These are phyloP conservation scores for Ballota nigra DNA, from an alignment of 257 asterid species.

Conservation along the genomic window DNA sequence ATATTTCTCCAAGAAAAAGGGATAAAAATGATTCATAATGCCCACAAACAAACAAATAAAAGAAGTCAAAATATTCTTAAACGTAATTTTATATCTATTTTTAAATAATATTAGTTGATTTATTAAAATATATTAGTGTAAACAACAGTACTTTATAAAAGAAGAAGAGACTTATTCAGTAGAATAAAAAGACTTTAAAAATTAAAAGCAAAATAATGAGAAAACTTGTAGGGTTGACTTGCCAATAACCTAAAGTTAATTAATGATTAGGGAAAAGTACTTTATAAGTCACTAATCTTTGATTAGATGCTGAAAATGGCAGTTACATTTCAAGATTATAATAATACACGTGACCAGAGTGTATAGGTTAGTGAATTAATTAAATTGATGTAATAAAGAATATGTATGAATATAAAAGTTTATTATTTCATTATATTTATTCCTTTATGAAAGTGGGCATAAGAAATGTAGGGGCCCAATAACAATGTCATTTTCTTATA, in stretches of 20 bases:
- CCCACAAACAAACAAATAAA: neutral
- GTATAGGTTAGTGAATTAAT: neutral
- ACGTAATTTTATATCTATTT: too few species aligned
- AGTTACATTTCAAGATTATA: neutral
- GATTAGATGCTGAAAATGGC: neutral
- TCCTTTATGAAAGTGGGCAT: neutral
- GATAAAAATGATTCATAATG: neutral
- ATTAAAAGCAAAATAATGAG: neutral
- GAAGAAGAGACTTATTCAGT: too few species aligned
- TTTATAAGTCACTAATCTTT: neutral
- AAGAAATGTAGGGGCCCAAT: neutral
- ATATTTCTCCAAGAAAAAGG: neutral
- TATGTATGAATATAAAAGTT: too few species aligned
- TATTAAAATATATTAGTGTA: too few species aligned
- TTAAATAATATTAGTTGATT: too few species aligned
- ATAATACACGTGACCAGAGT: neutral
- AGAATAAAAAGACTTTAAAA: neutral
- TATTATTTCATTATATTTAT: too few species aligned
- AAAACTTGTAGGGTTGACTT: neutral
- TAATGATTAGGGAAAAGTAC: neutral
- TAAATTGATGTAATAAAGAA: neutral
- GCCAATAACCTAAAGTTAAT: neutral
- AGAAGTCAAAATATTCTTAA: too few species aligned
- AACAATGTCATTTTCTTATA: too few species aligned
- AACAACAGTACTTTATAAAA: too few species aligned